These are phyloP conservation scores for Penicillium argentinense DNA, from an alignment of 495 filamentous ascomycete species.

Conservation along the genomic window DNA sequence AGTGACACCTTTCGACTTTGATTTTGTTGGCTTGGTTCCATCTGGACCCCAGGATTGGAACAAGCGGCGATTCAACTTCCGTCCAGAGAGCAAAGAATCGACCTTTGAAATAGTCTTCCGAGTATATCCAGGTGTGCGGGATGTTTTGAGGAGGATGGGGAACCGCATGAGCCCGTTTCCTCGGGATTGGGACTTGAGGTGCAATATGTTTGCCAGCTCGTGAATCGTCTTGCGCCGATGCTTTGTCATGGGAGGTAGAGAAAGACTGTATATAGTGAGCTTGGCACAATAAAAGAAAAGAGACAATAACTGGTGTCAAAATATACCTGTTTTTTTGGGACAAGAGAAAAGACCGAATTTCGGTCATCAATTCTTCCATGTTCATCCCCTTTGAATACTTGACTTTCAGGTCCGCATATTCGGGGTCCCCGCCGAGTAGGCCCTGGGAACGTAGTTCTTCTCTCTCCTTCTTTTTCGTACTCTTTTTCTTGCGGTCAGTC, in stretches of 20 bases:
- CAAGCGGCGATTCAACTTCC: slow-evolving; percentile 35
- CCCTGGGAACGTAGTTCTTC: slow-evolving; percentile 77
- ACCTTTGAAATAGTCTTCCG: slow-evolving; percentile 41
- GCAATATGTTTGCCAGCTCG: slow-evolving; percentile 65
- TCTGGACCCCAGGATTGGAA: slow-evolving; percentile 29
- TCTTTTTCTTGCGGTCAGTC: slow-evolving; percentile 81
- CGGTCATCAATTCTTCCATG: slow-evolving; percentile 65
- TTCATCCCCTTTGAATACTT: slow-evolving; percentile 76
- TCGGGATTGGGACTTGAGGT: slow-evolving; percentile 78
- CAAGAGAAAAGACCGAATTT: slow-evolving; percentile 70
- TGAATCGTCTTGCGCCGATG: slow-evolving; percentile 74
- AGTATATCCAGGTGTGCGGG: slow-evolving; percentile 54
- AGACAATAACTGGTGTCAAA: not conserved
- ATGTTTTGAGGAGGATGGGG: slow-evolving; percentile 74
- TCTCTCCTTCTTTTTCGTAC: slow-evolving; percentile 72
- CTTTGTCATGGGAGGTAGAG: slow-evolving; percentile 84
- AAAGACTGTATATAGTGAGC: slow-evolving; percentile 50
- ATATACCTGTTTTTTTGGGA: slow-evolving; percentile 61
- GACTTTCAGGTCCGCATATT: slow-evolving; percentile 62
- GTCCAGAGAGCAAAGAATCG: slow-evolving; percentile 34
- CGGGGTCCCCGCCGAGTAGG: slow-evolving; percentile 65
- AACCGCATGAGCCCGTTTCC: slow-evolving; percentile 74
- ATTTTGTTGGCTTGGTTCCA: slow-evolving; percentile 19
- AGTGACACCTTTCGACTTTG: slow-evolving; percentile 35
- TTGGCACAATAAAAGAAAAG: slow-evolving; percentile 1